These are phyloP conservation scores for Saccharomycopsis sp. DNA, from an alignment of 805 yeast genomes.

Conservation along the genomic window DNA sequence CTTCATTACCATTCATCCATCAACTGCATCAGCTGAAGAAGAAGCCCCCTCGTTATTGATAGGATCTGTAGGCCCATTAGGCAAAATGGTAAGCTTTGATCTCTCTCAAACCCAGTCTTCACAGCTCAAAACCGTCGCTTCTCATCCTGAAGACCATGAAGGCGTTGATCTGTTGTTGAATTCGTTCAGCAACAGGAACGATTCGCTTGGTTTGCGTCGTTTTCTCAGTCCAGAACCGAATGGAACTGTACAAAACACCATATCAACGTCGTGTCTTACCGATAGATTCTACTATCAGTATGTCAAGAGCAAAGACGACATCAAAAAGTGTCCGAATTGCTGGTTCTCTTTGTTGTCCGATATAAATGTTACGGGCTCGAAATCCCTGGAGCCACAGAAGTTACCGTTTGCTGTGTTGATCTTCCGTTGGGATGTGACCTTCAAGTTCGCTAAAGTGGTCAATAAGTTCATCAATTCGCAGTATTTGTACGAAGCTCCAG, in stretches of 20 bases:
- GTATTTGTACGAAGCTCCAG: constrained; percentile 14
- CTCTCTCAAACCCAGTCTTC: neutral
- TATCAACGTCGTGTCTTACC: neutral
- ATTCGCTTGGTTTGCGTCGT: neutral
- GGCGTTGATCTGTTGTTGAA: constrained; percentile 3
- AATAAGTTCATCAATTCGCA: constrained; percentile 8
- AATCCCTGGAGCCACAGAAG: neutral
- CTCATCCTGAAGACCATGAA: neutral
- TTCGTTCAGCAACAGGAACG: neutral
- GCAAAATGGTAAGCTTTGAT: neutral
- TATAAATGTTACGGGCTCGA: neutral
- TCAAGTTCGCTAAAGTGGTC: neutral
- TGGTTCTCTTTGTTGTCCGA: constrained; percentile 4
- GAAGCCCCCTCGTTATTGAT: neutral
- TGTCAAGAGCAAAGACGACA: neutral
- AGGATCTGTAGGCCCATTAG: neutral
- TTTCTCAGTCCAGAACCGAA: neutral
- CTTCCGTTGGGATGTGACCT: constrained; percentile 9
- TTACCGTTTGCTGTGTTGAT: constrained; percentile 7
- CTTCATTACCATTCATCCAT: neutral
- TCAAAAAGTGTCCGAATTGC: constrained; percentile 4
- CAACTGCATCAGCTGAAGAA: neutral
- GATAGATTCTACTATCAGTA: neutral
- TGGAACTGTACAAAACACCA: neutral
- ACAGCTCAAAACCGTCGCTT: neutral